phyloP scores from a whole-genome alignment of 1,284 basidiomycete species.

The Puccinia horiana region DNA sequence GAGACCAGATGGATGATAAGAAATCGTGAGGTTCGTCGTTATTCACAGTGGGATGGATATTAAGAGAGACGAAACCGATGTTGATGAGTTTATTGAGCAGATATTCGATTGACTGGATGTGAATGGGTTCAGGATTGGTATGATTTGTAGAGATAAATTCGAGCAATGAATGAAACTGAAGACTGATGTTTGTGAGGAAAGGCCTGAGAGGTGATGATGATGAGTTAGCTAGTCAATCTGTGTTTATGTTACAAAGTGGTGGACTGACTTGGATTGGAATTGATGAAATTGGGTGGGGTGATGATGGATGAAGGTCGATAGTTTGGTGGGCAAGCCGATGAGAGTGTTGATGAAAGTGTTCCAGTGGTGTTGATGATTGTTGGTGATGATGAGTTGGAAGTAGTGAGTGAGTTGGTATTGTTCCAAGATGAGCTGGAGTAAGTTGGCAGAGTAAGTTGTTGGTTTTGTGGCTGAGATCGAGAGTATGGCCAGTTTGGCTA shows the following conservation, averaged over 20 bases:
- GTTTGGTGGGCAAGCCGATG: neutral
- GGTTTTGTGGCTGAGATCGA: neutral
- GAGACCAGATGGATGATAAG: constrained; percentile 27
- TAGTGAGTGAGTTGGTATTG: constrained; percentile 4
- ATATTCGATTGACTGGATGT: neutral
- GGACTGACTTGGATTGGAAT: neutral
- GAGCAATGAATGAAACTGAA: constrained; percentile 6
- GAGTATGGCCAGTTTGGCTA: neutral
- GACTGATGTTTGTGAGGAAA: neutral
- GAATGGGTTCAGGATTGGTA: neutral
- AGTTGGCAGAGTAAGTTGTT: neutral
- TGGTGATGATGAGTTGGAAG: constrained; percentile 6
- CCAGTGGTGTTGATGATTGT: neutral
- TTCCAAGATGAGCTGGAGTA: constrained; percentile 6
- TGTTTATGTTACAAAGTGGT: neutral
- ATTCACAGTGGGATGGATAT: neutral
- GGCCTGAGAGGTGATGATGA: neutral
- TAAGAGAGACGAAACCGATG: constrained; percentile 17
- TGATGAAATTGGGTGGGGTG: neutral
- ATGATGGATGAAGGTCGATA: neutral
- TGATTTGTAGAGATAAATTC: neutral
- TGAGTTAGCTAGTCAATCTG: neutral
- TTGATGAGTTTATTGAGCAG: constrained; percentile 33
- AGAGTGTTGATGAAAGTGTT: neutral
- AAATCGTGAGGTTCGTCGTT: neutral